Base-by-base conservation (phyloP, 2,329 filamentous ascomycete species). In the Parafenestella ontariensis region DNA sequence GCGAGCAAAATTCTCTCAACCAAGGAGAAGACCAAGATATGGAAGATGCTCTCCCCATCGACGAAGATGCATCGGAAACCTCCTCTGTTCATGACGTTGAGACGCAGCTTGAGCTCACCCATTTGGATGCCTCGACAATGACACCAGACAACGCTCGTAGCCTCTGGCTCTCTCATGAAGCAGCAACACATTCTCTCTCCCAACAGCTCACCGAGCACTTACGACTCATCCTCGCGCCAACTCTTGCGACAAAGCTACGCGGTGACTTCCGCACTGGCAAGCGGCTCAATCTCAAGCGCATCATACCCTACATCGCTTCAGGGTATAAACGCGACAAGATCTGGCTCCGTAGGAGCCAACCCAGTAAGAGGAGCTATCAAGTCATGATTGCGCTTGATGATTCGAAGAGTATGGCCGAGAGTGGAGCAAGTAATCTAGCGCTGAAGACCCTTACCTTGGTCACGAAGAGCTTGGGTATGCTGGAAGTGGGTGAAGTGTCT, bases 301-400 rank as follows among this genome's bases (percentile, higher is more conserved):
- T 99, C 78, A 99, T 99, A 69, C 95, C 96, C 0, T 99, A 99
- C 79, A 98, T 99, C 66, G 95, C 96, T 1, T 98, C 93, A 0
- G 89, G 90, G 72, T 99, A 97, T 84, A 98, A 97, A 82, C 91
- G 95, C 56, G 95, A 99, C 85, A 99, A 99, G 83, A 99, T 99
- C 78, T 99, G 95, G 95, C 96, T 99, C 89, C 90, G 96, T 13
- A 88, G 96, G 51, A 89, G 87, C 29, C 87, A 96, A 45, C 96
- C 96, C 1, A 94, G 89, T 33, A 98, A 98, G 78, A 89, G 96
- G 36, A 89, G 89, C 52, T 99, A 99, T 78, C 96, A 99, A 77
- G 96, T 99, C 76, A 87, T 99, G 80, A 89, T 99, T 45, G 96
- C 95, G 34, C 92, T 99, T 33, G 95, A 99, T 76, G 95, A 99